A percentile compares a stretch with the other conserved stretches of the same genome.
These are phyloP conservation scores for Solanum virginianum DNA, from an alignment of 257 asterid species.

Conservation along the genomic window DNA sequence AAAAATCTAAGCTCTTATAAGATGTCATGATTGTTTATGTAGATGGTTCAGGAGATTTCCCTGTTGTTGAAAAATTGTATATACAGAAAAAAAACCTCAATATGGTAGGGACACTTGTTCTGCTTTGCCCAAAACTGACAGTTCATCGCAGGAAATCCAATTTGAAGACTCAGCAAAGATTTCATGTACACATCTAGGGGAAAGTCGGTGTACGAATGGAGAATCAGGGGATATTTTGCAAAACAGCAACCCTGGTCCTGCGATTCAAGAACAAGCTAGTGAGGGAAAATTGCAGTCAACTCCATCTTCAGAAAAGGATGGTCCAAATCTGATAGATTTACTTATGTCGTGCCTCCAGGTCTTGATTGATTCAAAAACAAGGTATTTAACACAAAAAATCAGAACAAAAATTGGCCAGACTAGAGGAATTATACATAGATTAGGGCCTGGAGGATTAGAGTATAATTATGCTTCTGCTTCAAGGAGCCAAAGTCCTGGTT, in stretches of 20 bases:
- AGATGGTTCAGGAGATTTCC: constrained; percentile 37
- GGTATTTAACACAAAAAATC: constrained; percentile 43
- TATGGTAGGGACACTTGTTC: constrained; percentile 11
- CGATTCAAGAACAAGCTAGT: constrained; percentile 20
- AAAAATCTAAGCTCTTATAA: not conserved
- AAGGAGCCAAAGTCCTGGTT: constrained; percentile 88
- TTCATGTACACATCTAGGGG: constrained; percentile 5
- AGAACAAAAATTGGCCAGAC: constrained; percentile 28
- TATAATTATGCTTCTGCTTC: constrained; percentile 90
- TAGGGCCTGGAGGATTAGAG: constrained; percentile 88
- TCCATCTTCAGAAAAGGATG: constrained; percentile 25
- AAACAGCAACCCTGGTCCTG: constrained; percentile 7
- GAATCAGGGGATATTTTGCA: constrained; percentile 9
- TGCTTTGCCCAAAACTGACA: constrained; percentile 11
- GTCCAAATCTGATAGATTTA: constrained; percentile 21
- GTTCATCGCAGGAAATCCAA: constrained; percentile 9
- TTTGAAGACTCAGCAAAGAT: constrained; percentile 11
- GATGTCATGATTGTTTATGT: constrained; percentile 6
- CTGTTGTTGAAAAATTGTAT: constrained; percentile 22
- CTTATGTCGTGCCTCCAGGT: constrained; percentile 43
- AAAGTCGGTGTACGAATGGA: constrained; percentile 10
- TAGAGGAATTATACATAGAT: constrained; percentile 57
- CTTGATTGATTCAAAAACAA: constrained; percentile 79
- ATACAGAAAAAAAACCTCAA: constrained; percentile 28
- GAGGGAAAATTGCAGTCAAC: constrained; percentile 12